phyloP scores from a whole-genome alignment of 2,329 filamentous ascomycete species.

The Colletotrichum chrysophilum region DNA sequence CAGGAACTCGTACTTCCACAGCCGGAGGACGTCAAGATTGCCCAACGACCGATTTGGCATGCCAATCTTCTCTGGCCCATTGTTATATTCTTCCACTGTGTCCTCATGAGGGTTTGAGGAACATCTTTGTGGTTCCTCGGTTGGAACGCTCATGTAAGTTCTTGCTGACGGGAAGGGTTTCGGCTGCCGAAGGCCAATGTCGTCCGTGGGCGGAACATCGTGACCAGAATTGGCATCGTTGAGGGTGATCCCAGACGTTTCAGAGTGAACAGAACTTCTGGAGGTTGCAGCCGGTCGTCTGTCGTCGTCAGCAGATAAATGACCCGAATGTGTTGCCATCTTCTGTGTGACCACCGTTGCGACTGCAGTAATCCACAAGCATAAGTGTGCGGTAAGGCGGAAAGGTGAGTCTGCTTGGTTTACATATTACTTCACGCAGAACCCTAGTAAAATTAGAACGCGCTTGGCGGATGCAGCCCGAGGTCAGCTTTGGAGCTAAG shows the following conservation, averaged over 20 bases:
- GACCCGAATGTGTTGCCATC: background rate
- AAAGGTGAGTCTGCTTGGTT: background rate
- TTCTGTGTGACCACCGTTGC: background rate
- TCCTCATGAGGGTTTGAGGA: rapidly evolving
- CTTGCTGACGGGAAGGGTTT: background rate
- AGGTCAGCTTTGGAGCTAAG: background rate
- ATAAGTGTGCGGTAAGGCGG: background rate
- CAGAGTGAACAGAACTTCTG: background rate
- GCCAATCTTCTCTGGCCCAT: too few species aligned
- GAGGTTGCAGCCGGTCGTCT: background rate
- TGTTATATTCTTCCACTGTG: background rate
- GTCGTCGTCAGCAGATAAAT: background rate
- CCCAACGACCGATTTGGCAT: background rate
- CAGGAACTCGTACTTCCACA: background rate
- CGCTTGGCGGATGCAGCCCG: background rate
- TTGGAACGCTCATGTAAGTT: background rate
- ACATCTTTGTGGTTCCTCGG: background rate
- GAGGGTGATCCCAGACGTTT: background rate
- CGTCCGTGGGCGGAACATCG: rapidly evolving
- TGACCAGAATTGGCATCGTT: background rate
- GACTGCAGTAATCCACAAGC: background rate
- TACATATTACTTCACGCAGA: background rate
- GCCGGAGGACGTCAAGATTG: background rate
- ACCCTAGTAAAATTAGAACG: background rate
- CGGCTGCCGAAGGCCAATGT: background rate